These are phyloP conservation scores for Boletus rubropictus DNA, from an alignment of 768 basidiomycete species.

Conservation along the genomic window DNA sequence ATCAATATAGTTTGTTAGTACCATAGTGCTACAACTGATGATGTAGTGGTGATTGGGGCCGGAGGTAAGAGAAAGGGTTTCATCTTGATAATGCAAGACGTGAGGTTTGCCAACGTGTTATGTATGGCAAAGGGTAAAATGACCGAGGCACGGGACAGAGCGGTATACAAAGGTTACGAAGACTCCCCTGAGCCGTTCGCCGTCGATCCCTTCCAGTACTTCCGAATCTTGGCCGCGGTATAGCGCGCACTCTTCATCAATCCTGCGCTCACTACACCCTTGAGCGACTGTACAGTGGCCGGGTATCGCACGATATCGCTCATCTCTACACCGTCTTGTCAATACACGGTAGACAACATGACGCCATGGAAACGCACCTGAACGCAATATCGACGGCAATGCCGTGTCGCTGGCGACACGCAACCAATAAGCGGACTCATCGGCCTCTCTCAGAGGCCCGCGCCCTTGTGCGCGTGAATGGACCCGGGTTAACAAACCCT, in stretches of 20 bases:
- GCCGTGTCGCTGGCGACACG: conserved; percentile 60
- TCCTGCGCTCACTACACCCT: conserved; percentile 83
- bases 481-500: conserved; percentile 53
- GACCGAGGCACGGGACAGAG: neutral
- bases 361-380: conserved; percentile 38
- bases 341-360: neutral
- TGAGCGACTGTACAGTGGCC: conserved; percentile 77
- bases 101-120: neutral
- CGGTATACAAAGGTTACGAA: conserved; percentile 3
- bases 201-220: conserved; percentile 62
- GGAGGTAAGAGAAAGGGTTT: neutral
- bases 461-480: conserved; percentile 32
- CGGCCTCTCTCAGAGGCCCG: conserved; percentile 44
- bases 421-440: conserved; percentile 73
- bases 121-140: neutral
- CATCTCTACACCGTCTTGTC: conserved; percentile 49
- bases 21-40: conserved; percentile 17
- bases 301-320: conserved; percentile 72
- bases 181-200: neutral
- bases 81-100: conserved; percentile 10
- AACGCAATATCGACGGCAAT: conserved; percentile 46
- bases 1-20: conserved; percentile 5
- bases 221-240: conserved; percentile 66
- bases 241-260: conserved; percentile 75
- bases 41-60: conserved; percentile 3